phyloP scores from a whole-genome alignment of 192 early-diverging fungal species.

The Dissophora globulifera region DNA sequence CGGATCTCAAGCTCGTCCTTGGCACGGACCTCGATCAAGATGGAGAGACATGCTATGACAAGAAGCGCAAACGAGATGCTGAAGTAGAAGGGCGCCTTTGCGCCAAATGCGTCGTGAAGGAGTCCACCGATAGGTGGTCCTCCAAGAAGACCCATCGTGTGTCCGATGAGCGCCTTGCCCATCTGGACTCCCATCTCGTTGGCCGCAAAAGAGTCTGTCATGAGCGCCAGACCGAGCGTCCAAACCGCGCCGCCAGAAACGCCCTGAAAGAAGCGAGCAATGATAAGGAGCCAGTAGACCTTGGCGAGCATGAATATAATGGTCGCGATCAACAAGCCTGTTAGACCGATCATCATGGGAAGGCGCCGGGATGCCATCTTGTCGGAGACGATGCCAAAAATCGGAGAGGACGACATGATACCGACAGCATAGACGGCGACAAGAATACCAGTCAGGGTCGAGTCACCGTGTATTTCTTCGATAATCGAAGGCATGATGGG shows the following conservation, averaged over 20 bases:
- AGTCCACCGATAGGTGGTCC: slow-evolving; percentile 78
- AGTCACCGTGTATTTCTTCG: slow-evolving; percentile 65
- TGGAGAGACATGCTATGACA: slow-evolving; percentile 64
- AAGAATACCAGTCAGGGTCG: slow-evolving; percentile 70
- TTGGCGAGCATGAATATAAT: slow-evolving; percentile 71
- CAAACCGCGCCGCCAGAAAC: slow-evolving; percentile 78
- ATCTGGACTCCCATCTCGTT: slow-evolving; percentile 71
- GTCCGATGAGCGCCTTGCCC: slow-evolving; percentile 74
- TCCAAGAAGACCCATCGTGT: slow-evolving; percentile 73
- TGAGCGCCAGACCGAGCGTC: slow-evolving; percentile 75
- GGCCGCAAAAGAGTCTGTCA: slow-evolving; percentile 73
- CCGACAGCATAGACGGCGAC: slow-evolving; percentile 71
- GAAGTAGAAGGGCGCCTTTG: slow-evolving; percentile 77
- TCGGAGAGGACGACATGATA: slow-evolving; percentile 67
- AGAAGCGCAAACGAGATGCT: slow-evolving; percentile 64
- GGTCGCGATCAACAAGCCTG: slow-evolving; percentile 68
- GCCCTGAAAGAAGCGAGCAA: slow-evolving; percentile 79
- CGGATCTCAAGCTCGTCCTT: slow-evolving; percentile 29
- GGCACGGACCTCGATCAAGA: slow-evolving; percentile 67
- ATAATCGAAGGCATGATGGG: slow-evolving; percentile 77
- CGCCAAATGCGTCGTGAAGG: slow-evolving; percentile 71
- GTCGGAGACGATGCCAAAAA: slow-evolving; percentile 78
- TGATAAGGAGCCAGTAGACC: slow-evolving; percentile 70
- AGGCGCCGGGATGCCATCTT: slow-evolving; percentile 68
- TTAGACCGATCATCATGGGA: slow-evolving; percentile 78